phyloP scores from a whole-genome alignment of 139 green algal species.

The Spirogloea muscicola region DNA sequence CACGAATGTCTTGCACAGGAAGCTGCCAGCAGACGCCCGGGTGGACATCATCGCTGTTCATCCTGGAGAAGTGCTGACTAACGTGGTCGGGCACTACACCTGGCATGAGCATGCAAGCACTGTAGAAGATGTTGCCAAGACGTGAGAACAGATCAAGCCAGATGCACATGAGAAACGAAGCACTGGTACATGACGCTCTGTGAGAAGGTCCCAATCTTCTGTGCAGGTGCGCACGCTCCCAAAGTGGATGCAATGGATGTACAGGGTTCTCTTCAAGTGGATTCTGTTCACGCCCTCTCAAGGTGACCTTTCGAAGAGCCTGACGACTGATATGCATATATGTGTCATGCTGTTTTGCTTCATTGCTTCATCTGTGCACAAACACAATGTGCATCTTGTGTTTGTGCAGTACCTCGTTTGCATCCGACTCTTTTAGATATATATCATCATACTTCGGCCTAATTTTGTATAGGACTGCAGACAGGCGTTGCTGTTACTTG shows the following conservation, averaged over 20 bases:
- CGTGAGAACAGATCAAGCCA: neutral
- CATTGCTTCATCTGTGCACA: too few species aligned
- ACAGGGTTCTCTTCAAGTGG: neutral
- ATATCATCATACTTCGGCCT: too few species aligned
- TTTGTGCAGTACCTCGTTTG: too few species aligned
- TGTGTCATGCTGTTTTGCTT: too few species aligned
- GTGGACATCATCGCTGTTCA: slow-evolving; percentile 35
- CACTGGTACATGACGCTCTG: neutral
- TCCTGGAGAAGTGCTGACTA: slow-evolving; percentile 39
- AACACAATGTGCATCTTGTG: too few species aligned
- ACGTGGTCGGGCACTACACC: slow-evolving; percentile 21
- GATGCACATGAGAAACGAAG: too few species aligned
- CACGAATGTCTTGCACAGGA: slow-evolving; percentile 29
- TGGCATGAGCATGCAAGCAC: neutral
- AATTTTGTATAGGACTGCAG: neutral
- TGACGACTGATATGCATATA: too few species aligned
- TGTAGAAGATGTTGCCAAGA: neutral
- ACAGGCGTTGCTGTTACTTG: neutral
- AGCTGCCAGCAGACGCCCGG: neutral
- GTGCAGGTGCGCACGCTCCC: slow-evolving; percentile 3
- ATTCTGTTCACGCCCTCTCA: slow-evolving; percentile 1
- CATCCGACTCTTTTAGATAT: too few species aligned
- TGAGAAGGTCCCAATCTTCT: neutral
- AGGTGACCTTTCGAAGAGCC: neutral
- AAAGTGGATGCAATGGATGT: neutral